Evolutionary conservation across 306 rosid species (phyloP).

Genomic region (Medicago arabica): DNA sequence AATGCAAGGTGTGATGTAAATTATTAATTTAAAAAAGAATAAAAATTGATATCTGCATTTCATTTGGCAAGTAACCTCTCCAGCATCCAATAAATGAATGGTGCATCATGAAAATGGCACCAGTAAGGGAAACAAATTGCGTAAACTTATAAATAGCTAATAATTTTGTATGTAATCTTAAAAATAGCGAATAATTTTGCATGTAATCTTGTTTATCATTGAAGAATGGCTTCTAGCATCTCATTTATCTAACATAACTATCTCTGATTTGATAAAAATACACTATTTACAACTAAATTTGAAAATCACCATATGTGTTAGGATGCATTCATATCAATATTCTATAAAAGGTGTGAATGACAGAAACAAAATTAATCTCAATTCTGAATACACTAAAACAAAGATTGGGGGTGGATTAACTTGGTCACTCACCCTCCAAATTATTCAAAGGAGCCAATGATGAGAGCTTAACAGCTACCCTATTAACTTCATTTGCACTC

Average conservation of each 20-base stretch:
- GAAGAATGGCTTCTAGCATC: neutral
- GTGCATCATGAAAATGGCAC: neutral
- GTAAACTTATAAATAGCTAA: neutral
- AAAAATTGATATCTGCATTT: constrained; percentile 1
- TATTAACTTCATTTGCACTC: constrained; percentile 45
- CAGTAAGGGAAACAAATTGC: neutral
- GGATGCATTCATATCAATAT: neutral
- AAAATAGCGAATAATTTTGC: neutral
- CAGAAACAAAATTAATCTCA: neutral
- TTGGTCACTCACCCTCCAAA: constrained; percentile 59
- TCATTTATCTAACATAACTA: neutral
- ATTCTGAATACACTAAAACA: neutral
- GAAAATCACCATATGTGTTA: constrained; percentile 6
- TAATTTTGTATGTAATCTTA: neutral
- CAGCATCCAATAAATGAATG: constrained; percentile 9
- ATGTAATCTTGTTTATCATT: neutral
- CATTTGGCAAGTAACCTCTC: neutral
- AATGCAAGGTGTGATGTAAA: constrained; percentile 33
- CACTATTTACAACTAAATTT: neutral
- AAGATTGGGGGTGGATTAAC: neutral
- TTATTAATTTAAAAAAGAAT: constrained; percentile 4
- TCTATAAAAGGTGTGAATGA: constrained; percentile 15
- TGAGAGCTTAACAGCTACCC: constrained; percentile 45
- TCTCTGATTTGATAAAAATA: neutral
- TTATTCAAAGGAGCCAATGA: constrained; percentile 43